Evolutionary conservation across 164 flowering plant species (phyloP), one percentile per base, ranked within the genome.

Genomic region (Stephania yunnanensis): DNA sequence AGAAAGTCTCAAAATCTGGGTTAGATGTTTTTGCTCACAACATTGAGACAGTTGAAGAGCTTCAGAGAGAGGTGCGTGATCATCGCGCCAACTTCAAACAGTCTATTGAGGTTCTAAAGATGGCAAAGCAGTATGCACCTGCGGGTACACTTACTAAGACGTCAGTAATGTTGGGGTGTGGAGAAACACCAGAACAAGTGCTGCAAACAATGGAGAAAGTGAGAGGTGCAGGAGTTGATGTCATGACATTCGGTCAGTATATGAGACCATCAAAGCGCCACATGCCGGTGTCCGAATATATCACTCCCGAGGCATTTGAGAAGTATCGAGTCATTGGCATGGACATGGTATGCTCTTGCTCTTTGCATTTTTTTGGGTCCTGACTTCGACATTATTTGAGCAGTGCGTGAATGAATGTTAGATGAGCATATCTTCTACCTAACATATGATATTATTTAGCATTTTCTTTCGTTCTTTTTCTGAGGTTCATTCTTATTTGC

Each of bases 221-320:
- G 83, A 93, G 92, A 83, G 93, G 87, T 75, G 97, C 98, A 25
- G 98, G 96, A 70, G 91, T 95, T 69, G 99, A 95, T 86, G 97
- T 95, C 68, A 95, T 89, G 90, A 91, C 98, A 29, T 89, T 93
- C 84, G 97, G 97, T 75, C 97, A 95, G 76, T 93, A 93, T 78
- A 95, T 91, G 98, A 83, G 98, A 84, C 98, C 98, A n/a, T 89
- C 97, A n/a, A 95, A 93, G 89, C 92, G 97, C 46, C 98, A 95
- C 69, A 95, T 95, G 98, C 97, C 95, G 1, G 97, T 95, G 22
- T 87, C 95, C 10, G 97, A 93, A 77, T 95, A 95, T 72, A 79
- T 93, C 50, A 95, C 97, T 46, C 98, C 98, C 6, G 97, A 95
- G 81, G 97, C 98, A 44, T 95, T 95, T 82, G 95, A 93, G 71